phyloP scores from a whole-genome alignment of 108 stramenopile genomes.

The Nitzschia inconspicua region DNA sequence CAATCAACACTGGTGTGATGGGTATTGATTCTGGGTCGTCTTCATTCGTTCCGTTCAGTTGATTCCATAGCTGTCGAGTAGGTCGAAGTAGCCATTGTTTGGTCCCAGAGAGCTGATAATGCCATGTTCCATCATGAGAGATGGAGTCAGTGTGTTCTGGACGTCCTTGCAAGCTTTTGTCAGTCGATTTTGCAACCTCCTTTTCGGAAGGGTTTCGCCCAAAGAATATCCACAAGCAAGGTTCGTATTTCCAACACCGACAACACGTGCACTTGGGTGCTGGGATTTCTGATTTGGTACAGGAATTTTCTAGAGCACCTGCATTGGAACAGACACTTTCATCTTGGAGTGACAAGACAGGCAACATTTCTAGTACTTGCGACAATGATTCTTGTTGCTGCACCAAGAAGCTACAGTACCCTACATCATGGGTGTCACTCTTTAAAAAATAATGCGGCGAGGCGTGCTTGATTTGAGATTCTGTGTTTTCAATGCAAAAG shows the following conservation, averaged over 20 bases:
- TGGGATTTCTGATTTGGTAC: too few relatives aligned
- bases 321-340: too few relatives aligned
- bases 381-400: constrained; percentile 55
- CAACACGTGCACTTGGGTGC: constrained; percentile 4
- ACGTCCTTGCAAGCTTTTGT: constrained; percentile 49
- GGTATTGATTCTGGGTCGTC: neutral
- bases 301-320: too few relatives aligned
- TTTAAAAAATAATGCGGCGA: too few relatives aligned
- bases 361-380: constrained; percentile 36
- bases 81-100: constrained; percentile 81
- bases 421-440: constrained; percentile 19
- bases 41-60: constrained; percentile 13
- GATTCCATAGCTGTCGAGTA: constrained; percentile 53
- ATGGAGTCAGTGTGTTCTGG: constrained; percentile 87
- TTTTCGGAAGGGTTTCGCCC: constrained; percentile 30
- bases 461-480: too few relatives aligned
- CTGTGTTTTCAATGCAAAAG: constrained; percentile 64
- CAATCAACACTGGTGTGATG: constrained; percentile 50
- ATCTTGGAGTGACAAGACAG: constrained; percentile 48
- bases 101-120: constrained; percentile 78
- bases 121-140: constrained; percentile 87
- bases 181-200: neutral
- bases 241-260: constrained; percentile 32
- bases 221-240: constrained; percentile 62
- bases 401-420: constrained; percentile 82